Evolutionary conservation across 2,329 filamentous ascomycete genomes (phyloP).

Genomic region (Blastomyces silverae): DNA sequence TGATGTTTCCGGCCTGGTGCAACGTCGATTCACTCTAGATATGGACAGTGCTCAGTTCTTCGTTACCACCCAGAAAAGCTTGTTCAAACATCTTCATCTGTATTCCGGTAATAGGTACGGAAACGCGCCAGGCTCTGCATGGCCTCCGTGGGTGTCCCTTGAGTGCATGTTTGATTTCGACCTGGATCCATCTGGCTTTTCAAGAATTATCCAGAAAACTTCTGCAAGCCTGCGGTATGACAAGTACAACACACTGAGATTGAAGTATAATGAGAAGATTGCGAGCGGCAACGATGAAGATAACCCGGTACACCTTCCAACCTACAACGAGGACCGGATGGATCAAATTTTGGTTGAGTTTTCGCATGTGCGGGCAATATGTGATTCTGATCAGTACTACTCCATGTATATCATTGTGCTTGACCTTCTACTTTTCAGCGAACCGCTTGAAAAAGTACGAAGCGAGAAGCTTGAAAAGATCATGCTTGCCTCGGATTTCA

Average conservation of each 20-base stretch:
- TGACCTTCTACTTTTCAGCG: slow-evolving; percentile 90
- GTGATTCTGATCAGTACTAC: slow-evolving; percentile 96
- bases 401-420: slow-evolving; percentile 97
- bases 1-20: slow-evolving; percentile 88
- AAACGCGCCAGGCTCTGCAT: slow-evolving; percentile 71
- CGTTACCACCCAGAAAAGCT: slow-evolving; percentile 87
- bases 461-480: slow-evolving; percentile 96
- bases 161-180: slow-evolving; percentile 98
- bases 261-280: slow-evolving; percentile 96
- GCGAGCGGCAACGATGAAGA: slow-evolving; percentile 48
- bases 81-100: slow-evolving; percentile 79
- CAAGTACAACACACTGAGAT: slow-evolving; percentile 92
- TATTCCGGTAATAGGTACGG: slow-evolving; percentile 94
- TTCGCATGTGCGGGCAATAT: slow-evolving; percentile 85
- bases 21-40: slow-evolving; percentile 84
- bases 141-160: slow-evolving; percentile 97
- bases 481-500: slow-evolving; percentile 97
- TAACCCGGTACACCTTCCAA: slow-evolving; percentile 46
- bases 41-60: slow-evolving; percentile 99
- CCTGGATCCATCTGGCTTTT: slow-evolving; percentile 93
- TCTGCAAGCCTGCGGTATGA: slow-evolving; percentile 92
- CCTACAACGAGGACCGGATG: slow-evolving; percentile 61
- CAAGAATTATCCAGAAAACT: slow-evolving; percentile 91
- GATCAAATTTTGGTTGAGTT: slow-evolving; percentile 98
- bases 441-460: slow-evolving; percentile 94